These are phyloP conservation scores for Oidium heveae DNA, from an alignment of 2,329 filamentous ascomycete genomes.

Conservation along the genomic window DNA sequence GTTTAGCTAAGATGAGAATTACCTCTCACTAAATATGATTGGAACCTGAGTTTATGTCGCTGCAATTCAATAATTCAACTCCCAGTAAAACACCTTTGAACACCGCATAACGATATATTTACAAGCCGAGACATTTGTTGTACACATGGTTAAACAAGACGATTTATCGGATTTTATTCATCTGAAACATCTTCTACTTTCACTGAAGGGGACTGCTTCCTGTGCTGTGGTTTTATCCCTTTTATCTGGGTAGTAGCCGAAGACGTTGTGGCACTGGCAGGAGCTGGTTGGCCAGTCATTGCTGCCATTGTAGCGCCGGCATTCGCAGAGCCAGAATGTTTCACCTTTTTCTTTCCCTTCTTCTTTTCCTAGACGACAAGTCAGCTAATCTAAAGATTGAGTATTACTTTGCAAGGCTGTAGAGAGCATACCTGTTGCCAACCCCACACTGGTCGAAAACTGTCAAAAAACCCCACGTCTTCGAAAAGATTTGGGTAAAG, in stretches of 20 bases:
- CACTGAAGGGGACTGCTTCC: constrained; percentile 15
- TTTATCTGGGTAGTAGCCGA: constrained; percentile 16
- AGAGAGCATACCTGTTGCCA: constrained; percentile 61
- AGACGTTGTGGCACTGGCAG: constrained; percentile 14
- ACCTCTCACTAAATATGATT: too few species aligned
- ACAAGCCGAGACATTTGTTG: too few species aligned
- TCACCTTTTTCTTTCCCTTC: constrained; percentile 16
- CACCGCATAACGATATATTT: too few species aligned
- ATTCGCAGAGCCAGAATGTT: constrained; percentile 11
- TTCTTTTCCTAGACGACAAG: constrained; percentile 6
- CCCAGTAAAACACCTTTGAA: too few species aligned
- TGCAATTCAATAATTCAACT: too few species aligned
- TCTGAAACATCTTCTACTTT: constrained; percentile 20
- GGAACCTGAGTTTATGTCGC: too few species aligned
- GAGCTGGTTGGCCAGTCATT: constrained; percentile 14
- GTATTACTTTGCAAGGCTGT: not conserved
- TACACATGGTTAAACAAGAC: too few species aligned
- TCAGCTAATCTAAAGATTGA: not conserved
- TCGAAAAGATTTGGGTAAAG: constrained; percentile 95
- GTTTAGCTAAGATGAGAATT: too few species aligned
- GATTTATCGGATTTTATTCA: constrained; percentile 7
- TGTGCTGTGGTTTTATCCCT: constrained; percentile 14
- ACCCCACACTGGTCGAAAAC: constrained; percentile 85
- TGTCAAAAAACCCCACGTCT: constrained; percentile 94
- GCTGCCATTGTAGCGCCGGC: constrained; percentile 10